A percentile compares a stretch with the other conserved stretches of the same genome.
Evolutionary conservation across 352 stramenopile species (phyloP).

Genomic region (Globisporangium barbulae): DNA sequence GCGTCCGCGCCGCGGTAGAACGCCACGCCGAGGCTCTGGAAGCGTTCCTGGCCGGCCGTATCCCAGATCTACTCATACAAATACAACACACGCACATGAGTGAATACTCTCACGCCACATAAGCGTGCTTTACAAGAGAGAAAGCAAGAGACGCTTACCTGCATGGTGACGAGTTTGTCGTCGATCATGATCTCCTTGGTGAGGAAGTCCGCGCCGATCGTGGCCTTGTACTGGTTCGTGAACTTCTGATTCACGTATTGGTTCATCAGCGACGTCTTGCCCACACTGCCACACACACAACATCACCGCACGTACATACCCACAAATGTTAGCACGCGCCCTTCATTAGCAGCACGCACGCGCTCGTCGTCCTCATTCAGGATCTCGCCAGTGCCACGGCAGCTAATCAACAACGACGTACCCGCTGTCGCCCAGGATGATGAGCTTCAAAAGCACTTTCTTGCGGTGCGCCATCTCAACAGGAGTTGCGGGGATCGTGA

Average conservation of each 20-base stretch:
- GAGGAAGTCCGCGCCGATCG: slow-evolving; percentile 99
- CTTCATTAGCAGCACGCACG: neutral
- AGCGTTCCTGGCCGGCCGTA: slow-evolving; percentile 98
- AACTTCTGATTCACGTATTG: slow-evolving; percentile 99
- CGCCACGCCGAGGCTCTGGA: slow-evolving; percentile 96
- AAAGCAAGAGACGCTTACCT: slow-evolving; percentile 34
- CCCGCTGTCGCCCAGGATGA: slow-evolving; percentile 98
- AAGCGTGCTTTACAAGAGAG: neutral
- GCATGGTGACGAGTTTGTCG: slow-evolving; percentile 95
- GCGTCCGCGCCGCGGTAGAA: slow-evolving; percentile 99
- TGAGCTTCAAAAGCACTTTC: slow-evolving; percentile 97
- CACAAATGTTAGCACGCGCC: neutral
- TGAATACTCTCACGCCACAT: neutral
- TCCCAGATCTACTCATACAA: slow-evolving; percentile 95
- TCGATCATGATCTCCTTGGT: slow-evolving; percentile 96
- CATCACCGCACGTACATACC: neutral
- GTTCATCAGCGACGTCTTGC: slow-evolving; percentile 99
- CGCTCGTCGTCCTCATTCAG: neutral
- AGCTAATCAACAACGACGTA: slow-evolving; percentile 35
- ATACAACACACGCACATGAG: neutral
- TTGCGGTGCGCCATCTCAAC: slow-evolving; percentile 86
- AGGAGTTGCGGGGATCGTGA: too few relatives aligned
- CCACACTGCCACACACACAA: slow-evolving; percentile 72
- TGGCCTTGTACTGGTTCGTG: slow-evolving; percentile 98
- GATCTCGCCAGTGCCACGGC: neutral